Evolutionary conservation across 345 rosid genomes (phyloP).

Genomic region (Ceriops tagal): DNA sequence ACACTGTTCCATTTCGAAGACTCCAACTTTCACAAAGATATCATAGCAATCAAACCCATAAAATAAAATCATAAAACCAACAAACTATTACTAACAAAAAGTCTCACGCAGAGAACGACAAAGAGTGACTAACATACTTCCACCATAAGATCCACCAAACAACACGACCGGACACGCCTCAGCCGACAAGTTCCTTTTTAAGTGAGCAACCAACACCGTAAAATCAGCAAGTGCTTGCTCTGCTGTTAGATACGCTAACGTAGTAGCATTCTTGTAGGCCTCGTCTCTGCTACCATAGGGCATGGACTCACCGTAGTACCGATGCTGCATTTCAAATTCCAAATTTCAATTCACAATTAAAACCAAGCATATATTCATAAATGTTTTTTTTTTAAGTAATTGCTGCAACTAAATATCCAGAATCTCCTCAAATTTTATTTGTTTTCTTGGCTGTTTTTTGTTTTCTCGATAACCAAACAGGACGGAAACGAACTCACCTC

Average conservation of each 20-base stretch:
- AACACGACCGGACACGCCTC: conserved; percentile 77
- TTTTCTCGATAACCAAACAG: background rate
- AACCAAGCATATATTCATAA: background rate
- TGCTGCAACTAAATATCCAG: background rate
- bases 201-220: conserved; percentile 59
- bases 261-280: conserved; percentile 67
- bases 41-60: no score
- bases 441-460: background rate
- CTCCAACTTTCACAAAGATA: background rate
- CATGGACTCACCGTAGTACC: conserved; percentile 79
- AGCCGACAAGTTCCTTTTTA: conserved; percentile 80
- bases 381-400: background rate
- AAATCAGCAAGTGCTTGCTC: conserved; percentile 97
- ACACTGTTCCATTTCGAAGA: conserved; percentile 51
- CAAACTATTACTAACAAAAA: background rate
- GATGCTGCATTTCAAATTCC: conserved; percentile 46
- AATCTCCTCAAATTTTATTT: no score
- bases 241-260: conserved; percentile 64
- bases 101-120: background rate
- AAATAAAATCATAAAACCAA: background rate
- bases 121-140: conserved; percentile 50
- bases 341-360: conserved; percentile 9
- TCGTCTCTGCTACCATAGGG: conserved; percentile 63
- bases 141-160: conserved; percentile 97
- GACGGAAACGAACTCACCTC: conserved; percentile 40